Percentiles rank a stretch among this genome's conserved stretches.
Evolutionary conservation across 371 early-diverging fungal genomes (phyloP).

Genomic region (Massospora cicadina): DNA sequence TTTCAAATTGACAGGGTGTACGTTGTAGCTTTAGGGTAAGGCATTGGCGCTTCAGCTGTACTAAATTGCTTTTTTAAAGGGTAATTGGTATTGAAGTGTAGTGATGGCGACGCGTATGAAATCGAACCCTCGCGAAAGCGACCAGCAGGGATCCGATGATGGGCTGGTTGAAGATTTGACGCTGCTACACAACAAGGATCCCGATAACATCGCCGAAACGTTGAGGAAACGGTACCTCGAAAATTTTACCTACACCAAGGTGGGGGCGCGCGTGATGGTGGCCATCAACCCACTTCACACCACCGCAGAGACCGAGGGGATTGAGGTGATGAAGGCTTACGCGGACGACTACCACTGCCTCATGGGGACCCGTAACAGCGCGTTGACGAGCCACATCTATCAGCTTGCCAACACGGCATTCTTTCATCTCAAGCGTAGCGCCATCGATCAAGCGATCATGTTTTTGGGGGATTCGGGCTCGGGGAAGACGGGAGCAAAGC

Average conservation of each 20-base stretch:
- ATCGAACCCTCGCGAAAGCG: conserved; percentile 2
- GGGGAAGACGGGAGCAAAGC: conserved; percentile 56
- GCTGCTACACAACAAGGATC: not conserved
- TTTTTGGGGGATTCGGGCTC: conserved; percentile 61
- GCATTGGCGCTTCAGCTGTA: too few relatives aligned
- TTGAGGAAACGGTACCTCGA: not conserved
- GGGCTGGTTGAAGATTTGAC: not conserved
- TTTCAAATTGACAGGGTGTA: too few relatives aligned
- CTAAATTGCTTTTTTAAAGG: too few relatives aligned
- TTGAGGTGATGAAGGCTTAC: conserved; percentile 29
- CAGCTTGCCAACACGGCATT: conserved; percentile 54
- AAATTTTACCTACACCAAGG: conserved; percentile 28
- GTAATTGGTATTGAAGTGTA: too few relatives aligned
- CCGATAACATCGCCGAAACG: not conserved
- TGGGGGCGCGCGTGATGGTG: conserved; percentile 35
- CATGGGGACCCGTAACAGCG: conserved; percentile 9
- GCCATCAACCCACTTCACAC: conserved; percentile 22
- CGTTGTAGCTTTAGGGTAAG: too few relatives aligned
- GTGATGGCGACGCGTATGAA: conserved; percentile 11
- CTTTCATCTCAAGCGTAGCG: conserved; percentile 66
- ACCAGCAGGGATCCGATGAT: not conserved
- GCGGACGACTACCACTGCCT: conserved; percentile 40
- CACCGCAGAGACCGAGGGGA: not conserved
- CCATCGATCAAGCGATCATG: conserved; percentile 61
- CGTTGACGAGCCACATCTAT: conserved; percentile 66